Evolutionary conservation across 2,329 filamentous ascomycete species (phyloP).

Genomic region (Hirsutella rhossiliensis): DNA sequence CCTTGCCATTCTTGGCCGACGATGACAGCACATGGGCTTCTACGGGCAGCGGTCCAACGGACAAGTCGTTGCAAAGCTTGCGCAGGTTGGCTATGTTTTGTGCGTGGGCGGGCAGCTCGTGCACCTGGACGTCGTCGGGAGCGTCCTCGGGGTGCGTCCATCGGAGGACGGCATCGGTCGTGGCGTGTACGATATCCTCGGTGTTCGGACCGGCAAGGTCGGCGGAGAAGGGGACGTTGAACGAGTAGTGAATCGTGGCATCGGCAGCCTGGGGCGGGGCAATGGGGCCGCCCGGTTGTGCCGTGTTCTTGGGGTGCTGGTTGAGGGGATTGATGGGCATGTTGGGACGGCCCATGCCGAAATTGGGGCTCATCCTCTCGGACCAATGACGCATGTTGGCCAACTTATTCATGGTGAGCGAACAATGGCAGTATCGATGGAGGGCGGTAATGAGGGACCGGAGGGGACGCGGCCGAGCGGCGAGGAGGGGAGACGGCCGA

Average conservation of each 20-base stretch:
- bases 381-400: constrained; percentile 63
- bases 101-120: constrained; percentile 84
- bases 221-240: constrained; percentile 94
- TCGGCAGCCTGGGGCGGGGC: constrained; percentile 61
- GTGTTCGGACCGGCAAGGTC: constrained; percentile 85
- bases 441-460: not conserved
- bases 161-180: constrained; percentile 70
- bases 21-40: constrained; percentile 78
- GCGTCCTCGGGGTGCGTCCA: constrained; percentile 91
- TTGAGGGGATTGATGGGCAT: constrained; percentile 44
- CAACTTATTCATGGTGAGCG: constrained; percentile 54
- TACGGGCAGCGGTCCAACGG: constrained; percentile 55
- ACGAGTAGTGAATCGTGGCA: constrained; percentile 78
- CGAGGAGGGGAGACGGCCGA: constrained; percentile 9
- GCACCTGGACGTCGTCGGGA: constrained; percentile 69
- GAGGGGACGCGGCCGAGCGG: not conserved
- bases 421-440: constrained; percentile 3
- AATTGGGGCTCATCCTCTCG: constrained; percentile 57
- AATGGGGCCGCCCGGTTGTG: constrained; percentile 40
- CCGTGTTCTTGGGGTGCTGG: constrained; percentile 43
- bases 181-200: constrained; percentile 91
- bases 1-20: constrained; percentile 59
- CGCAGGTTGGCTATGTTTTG: constrained; percentile 74
- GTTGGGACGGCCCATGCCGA: constrained; percentile 50
- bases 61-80: constrained; percentile 71